Conservation (phyloP, 106 monocot genomes). For the Phalaenopsis aphrodite region DNA sequence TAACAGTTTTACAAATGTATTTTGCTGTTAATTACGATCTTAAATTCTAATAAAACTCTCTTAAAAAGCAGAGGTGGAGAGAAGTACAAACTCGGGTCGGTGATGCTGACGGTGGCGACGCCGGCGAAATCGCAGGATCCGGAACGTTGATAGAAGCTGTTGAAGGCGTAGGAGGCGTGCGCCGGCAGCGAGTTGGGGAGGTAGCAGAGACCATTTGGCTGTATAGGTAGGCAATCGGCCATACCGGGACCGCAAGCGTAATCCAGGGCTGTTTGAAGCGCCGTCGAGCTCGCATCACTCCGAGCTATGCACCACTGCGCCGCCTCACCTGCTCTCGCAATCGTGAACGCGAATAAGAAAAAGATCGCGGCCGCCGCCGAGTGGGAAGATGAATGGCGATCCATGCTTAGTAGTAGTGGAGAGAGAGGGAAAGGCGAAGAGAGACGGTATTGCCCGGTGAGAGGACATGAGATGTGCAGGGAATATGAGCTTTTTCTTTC, state of each 20-base stretch:
- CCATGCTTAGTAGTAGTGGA: not conserved
- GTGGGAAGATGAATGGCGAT: not conserved
- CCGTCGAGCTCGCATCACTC: slow-evolving; percentile 13
- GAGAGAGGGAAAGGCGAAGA: not conserved
- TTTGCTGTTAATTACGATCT: no score
- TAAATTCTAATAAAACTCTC: no score
- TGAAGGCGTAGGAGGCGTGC: slow-evolving; percentile 89
- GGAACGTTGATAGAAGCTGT: slow-evolving; percentile 63
- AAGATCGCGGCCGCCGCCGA: not conserved
- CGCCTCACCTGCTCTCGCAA: not conserved
- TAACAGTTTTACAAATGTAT: no score
- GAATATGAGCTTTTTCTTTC: slow-evolving; percentile 6
- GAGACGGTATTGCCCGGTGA: no score
- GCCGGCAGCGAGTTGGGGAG: slow-evolving; percentile 71
- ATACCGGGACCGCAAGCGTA: slow-evolving; percentile 44
- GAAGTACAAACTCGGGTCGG: slow-evolving; percentile 49
- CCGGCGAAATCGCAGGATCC: slow-evolving; percentile 84
- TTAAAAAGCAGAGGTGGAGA: not conserved
- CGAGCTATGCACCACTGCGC: slow-evolving; percentile 37
- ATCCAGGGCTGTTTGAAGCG: slow-evolving; percentile 43
- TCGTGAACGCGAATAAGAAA: not conserved
- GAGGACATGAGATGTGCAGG: not conserved
- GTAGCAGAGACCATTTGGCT: slow-evolving; percentile 61
- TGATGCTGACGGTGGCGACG: slow-evolving; percentile 46
- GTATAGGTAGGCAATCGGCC: slow-evolving; percentile 69